Conservation (phyloP, 257 asterid species). For the Solanum boliviense region DNA sequence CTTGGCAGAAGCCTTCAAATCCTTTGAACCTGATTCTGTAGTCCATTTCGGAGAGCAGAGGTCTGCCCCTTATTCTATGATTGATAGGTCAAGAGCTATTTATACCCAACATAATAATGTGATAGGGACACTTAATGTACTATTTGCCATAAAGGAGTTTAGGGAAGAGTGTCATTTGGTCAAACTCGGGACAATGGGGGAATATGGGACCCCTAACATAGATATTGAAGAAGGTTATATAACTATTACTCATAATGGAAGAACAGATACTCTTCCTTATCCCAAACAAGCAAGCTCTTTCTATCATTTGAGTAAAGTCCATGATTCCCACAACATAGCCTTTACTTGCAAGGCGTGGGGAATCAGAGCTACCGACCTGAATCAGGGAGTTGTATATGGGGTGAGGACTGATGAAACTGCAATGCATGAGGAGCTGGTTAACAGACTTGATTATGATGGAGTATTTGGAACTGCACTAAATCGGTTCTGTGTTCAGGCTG, state of each 20-base stretch:
- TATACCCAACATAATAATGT: conserved; percentile 87
- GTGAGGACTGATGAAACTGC: conserved; percentile 77
- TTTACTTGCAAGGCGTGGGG: conserved; percentile 98
- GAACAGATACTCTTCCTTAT: conserved; percentile 87
- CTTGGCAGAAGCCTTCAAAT: conserved; percentile 59
- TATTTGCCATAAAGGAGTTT: conserved; percentile 84
- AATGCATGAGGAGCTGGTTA: conserved; percentile 77
- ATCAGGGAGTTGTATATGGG: conserved; percentile 96
- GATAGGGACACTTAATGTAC: conserved; percentile 80
- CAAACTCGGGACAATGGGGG: conserved; percentile 99
- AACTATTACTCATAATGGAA: conserved; percentile 79
- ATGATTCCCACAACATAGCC: conserved; percentile 87
- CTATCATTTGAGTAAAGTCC: conserved; percentile 91
- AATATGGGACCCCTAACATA: conserved; percentile 91
- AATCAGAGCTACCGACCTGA: conserved; percentile 81
- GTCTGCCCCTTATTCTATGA: conserved; percentile 97
- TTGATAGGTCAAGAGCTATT: conserved; percentile 83
- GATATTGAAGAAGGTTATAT: conserved; percentile 95
- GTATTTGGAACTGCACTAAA: conserved; percentile 94
- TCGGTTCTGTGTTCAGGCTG: conserved; percentile 95
- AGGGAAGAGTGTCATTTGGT: conserved; percentile 90
- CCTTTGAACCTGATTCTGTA: conserved; percentile 77
- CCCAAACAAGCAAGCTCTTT: conserved; percentile 96
- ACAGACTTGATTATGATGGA: conserved; percentile 81
- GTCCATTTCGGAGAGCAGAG: conserved; percentile 97